A percentile compares a stretch with the other conserved stretches of the same genome.
phyloP scores from a whole-genome alignment of 805 yeast genomes.

The Myxozyma udenii region DNA sequence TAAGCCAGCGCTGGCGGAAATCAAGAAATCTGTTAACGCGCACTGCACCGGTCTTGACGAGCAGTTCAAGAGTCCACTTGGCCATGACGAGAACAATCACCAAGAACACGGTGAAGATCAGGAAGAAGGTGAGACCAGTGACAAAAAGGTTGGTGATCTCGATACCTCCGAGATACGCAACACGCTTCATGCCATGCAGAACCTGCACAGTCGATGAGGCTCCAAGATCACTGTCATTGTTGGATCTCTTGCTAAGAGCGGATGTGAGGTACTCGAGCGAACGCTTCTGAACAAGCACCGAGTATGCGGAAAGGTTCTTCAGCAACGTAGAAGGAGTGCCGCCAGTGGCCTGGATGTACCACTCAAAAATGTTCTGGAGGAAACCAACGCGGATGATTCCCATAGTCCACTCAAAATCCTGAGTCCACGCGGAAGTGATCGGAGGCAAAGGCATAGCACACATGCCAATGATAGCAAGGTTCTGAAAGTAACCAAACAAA shows the following conservation, averaged over 20 bases:
- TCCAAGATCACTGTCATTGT: conserved; percentile 55
- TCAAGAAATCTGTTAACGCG: conserved; percentile 64
- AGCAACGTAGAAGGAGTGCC: conserved; percentile 79
- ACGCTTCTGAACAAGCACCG: conserved; percentile 78
- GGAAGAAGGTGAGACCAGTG: conserved; percentile 80
- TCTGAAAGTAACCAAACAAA: conserved; percentile 88
- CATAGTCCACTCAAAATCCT: conserved; percentile 94
- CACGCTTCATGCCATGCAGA: conserved; percentile 88
- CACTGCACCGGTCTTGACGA: conserved; percentile 57
- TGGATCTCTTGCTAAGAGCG: conserved; percentile 39
- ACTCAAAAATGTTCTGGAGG: conserved; percentile 70
- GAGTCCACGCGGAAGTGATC: conserved; percentile 96
- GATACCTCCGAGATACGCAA: conserved; percentile 75
- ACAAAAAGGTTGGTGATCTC: conserved; percentile 83
- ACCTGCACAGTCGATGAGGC: conserved; percentile 62
- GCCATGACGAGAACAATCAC: conserved; percentile 50
- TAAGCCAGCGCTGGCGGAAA: conserved; percentile 78
- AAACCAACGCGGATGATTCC: conserved; percentile 76
- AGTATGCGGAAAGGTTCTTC: conserved; percentile 58
- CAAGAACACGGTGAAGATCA: conserved; percentile 66
- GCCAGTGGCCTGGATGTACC: conserved; percentile 96
- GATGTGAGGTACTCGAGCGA: conserved; percentile 17
- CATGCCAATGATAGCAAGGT: conserved; percentile 88
- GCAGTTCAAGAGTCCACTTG: conserved; percentile 68
- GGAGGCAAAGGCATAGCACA: conserved; percentile 96